phyloP scores from a whole-genome alignment of 176 grass and related monocot genomes.

The Oryza brachyantha region DNA sequence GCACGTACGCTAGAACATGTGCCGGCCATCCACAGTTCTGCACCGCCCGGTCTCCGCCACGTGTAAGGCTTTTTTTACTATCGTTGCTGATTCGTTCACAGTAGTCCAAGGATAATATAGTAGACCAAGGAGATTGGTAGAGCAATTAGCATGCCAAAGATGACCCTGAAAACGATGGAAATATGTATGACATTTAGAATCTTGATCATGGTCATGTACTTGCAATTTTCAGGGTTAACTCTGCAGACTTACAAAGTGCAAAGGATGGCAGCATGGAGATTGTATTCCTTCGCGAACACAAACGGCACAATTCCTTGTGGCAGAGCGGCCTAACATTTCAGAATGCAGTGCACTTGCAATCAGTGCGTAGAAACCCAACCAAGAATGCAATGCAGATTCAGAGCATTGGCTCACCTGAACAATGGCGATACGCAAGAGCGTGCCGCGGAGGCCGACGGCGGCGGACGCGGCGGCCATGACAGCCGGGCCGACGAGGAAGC shows the following conservation, averaged over 20 bases:
- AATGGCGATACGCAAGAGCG: slow-evolving; percentile 73
- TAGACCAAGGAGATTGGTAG: slow-evolving; percentile 79
- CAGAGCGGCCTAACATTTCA: slow-evolving; percentile 71
- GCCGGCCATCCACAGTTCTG: background rate
- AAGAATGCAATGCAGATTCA: background rate
- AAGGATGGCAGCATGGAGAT: slow-evolving; percentile 66
- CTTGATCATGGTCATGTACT: background rate
- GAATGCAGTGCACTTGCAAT: background rate
- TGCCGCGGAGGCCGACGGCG: slow-evolving; percentile 57
- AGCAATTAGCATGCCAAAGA: slow-evolving; percentile 89
- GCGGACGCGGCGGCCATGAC: slow-evolving; percentile 68
- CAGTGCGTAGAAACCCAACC: background rate
- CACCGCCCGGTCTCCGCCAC: background rate
- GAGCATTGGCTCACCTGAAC: slow-evolving; percentile 62
- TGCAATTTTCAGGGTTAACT: background rate
- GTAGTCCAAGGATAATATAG: slow-evolving; percentile 70
- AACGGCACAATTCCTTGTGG: slow-evolving; percentile 93
- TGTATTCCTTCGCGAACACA: slow-evolving; percentile 91
- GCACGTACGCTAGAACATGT: background rate
- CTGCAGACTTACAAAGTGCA: slow-evolving; percentile 56
- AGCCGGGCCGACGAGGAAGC: slow-evolving; percentile 67
- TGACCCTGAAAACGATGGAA: slow-evolving; percentile 56
- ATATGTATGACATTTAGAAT: background rate
- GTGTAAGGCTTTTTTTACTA: background rate
- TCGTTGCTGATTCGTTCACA: slow-evolving; percentile 12